These are phyloP conservation scores for Apiospora kogelbergensis DNA, from an alignment of 2,329 filamentous ascomycete species.

Conservation along the genomic window DNA sequence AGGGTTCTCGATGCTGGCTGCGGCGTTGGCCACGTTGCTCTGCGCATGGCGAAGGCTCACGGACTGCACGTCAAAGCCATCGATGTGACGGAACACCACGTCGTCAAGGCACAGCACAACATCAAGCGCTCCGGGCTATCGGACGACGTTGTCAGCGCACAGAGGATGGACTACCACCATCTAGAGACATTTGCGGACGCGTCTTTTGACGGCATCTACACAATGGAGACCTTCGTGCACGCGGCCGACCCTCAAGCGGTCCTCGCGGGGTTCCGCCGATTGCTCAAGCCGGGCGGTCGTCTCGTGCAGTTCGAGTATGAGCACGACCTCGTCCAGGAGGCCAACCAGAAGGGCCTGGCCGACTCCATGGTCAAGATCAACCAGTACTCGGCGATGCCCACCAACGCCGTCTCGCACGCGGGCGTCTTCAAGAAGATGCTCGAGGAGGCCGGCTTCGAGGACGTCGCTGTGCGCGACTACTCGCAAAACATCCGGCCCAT, in stretches of 20 bases:
- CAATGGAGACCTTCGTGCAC: slow-evolving; percentile 57
- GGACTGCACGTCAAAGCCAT: slow-evolving; percentile 44
- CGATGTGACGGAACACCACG: slow-evolving; percentile 48
- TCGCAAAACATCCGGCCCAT: slow-evolving; percentile 49
- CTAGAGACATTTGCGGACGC: slow-evolving; percentile 38
- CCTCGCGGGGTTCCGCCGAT: slow-evolving; percentile 44
- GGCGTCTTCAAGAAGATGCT: slow-evolving; percentile 42
- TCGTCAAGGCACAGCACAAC: slow-evolving; percentile 43
- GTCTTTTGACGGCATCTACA: slow-evolving; percentile 52
- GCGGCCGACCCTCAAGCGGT: slow-evolving; percentile 46
- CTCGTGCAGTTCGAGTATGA: slow-evolving; percentile 49
- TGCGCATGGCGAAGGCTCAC: slow-evolving; percentile 42
- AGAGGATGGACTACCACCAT: slow-evolving; percentile 51
- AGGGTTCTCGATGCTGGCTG: slow-evolving; percentile 53
- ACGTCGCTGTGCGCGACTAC: slow-evolving; percentile 44
- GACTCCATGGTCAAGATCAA: slow-evolving; percentile 37
- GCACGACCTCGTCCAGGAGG: slow-evolving; percentile 33
- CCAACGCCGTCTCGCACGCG: slow-evolving; percentile 36
- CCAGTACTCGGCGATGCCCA: slow-evolving; percentile 45
- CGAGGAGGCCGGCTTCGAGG: slow-evolving; percentile 42
- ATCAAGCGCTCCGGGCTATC: slow-evolving; percentile 33
- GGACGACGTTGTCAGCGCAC: slow-evolving; percentile 36
- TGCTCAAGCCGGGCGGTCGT: slow-evolving; percentile 47
- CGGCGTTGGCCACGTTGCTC: slow-evolving; percentile 49
- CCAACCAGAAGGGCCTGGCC: slow-evolving; percentile 25